A percentile compares a stretch with the other conserved stretches of the same genome.
phyloP scores from a whole-genome alignment of 768 basidiomycete genomes.

The Naganishia vishniacii region DNA sequence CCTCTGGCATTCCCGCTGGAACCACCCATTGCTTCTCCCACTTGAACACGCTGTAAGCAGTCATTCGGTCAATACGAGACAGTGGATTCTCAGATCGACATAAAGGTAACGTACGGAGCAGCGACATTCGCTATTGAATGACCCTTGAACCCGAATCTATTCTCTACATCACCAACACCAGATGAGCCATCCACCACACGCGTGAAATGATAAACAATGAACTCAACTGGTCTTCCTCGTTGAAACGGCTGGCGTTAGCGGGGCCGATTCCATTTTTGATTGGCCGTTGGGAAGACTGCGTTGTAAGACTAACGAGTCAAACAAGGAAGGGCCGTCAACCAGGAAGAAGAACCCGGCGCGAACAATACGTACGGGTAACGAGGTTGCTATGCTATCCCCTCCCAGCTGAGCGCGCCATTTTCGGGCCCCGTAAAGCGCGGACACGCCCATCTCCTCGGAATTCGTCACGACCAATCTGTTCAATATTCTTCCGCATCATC shows the following conservation, averaged over 20 bases:
- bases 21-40: slow-evolving; percentile 25
- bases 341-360: too few relatives aligned
- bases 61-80: too few relatives aligned
- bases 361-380: too few relatives aligned
- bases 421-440: too few relatives aligned
- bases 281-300: not conserved
- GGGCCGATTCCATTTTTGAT: not conserved
- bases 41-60: slow-evolving; percentile 2
- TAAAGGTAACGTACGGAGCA: slow-evolving; percentile 12
- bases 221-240: slow-evolving; percentile 11
- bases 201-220: not conserved
- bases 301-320: too few relatives aligned
- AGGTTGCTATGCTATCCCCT: too few relatives aligned
- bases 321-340: too few relatives aligned
- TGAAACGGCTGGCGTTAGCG: slow-evolving; percentile 7
- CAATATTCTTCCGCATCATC: too few relatives aligned
- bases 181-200: not conserved
- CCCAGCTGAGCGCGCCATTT: too few relatives aligned
- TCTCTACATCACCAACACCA: not conserved
- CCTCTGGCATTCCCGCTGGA: slow-evolving; percentile 12
- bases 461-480: too few relatives aligned
- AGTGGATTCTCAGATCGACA: not conserved
- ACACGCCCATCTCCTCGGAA: too few relatives aligned
- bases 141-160: slow-evolving; percentile 4
- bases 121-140: slow-evolving; percentile 1